Evolutionary conservation across 371 early-diverging fungal genomes (phyloP).

Genomic region (Actinomortierella ambigua): DNA sequence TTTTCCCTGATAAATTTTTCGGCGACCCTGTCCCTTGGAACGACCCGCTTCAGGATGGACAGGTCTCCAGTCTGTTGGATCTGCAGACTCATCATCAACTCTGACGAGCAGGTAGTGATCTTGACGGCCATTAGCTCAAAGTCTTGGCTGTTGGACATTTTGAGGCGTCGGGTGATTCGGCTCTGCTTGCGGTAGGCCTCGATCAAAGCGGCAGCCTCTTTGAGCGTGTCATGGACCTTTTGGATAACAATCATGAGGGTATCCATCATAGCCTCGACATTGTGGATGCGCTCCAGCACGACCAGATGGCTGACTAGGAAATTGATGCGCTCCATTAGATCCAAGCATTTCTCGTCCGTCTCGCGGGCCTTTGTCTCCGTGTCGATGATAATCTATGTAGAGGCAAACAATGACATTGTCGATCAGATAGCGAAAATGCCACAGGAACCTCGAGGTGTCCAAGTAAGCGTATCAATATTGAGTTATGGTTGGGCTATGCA

Average conservation of each 20-base stretch:
- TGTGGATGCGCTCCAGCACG: conserved; percentile 30
- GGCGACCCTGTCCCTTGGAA: conserved; percentile 31
- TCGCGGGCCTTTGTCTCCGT: conserved; percentile 49
- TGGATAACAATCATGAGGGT: conserved; percentile 28
- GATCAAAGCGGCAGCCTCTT: conserved; percentile 44
- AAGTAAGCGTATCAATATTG: too few species aligned
- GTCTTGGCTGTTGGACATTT: conserved; percentile 47
- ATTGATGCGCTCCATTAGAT: conserved; percentile 51
- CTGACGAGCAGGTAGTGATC: conserved; percentile 39
- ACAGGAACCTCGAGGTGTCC: too few species aligned
- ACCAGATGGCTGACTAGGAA: conserved; percentile 49
- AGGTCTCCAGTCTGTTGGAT: conserved; percentile 50
- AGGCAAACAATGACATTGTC: background rate
- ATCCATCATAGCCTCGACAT: conserved; percentile 8
- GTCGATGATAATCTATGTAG: conserved; percentile 47
- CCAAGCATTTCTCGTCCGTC: conserved; percentile 47
- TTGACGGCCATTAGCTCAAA: conserved; percentile 31
- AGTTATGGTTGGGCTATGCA: too few species aligned
- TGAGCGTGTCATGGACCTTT: conserved; percentile 41
- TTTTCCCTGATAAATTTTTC: conserved; percentile 27
- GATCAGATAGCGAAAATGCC: too few species aligned
- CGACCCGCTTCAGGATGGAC: conserved; percentile 28
- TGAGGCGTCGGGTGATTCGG: conserved; percentile 46
- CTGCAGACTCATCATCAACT: conserved; percentile 50
- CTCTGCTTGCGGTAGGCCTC: conserved; percentile 47